phyloP scores from a whole-genome alignment of 495 filamentous ascomycete genomes.

The Neurospora sublineolata region DNA sequence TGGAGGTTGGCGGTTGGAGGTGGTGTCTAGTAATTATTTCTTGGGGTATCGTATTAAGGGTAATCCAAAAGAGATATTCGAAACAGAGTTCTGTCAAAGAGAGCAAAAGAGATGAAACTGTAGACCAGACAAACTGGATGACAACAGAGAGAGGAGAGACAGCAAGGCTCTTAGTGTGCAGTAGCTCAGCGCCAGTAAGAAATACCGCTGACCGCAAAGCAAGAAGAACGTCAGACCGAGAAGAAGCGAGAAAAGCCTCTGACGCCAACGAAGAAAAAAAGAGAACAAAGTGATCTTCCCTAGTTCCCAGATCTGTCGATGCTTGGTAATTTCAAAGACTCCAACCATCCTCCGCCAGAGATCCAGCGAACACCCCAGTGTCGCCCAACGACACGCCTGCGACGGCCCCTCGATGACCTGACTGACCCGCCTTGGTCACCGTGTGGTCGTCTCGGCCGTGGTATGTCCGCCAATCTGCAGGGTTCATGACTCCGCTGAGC shows the following conservation, averaged over 20 bases:
- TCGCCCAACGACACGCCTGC: background rate
- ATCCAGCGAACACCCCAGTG: background rate
- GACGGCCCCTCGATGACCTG: background rate
- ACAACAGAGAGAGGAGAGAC: background rate
- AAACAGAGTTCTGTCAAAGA: background rate
- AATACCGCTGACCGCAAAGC: background rate
- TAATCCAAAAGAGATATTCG: background rate
- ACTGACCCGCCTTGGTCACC: background rate
- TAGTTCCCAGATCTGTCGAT: background rate
- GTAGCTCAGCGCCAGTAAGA: background rate
- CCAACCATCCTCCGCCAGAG: background rate
- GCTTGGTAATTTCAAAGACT: background rate
- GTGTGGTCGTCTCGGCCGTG: background rate
- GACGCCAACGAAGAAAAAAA: background rate
- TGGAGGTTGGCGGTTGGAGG: background rate
- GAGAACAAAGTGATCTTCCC: background rate
- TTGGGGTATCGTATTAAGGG: background rate
- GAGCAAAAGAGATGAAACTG: background rate
- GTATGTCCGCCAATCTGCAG: background rate
- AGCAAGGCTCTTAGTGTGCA: background rate
- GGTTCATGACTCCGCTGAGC: background rate
- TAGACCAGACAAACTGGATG: background rate
- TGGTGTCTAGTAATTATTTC: background rate
- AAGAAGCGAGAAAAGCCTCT: background rate
- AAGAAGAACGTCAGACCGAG: background rate